phyloP scores from a whole-genome alignment of 2,329 filamentous ascomycete species.

The Penicillium crustosum region DNA sequence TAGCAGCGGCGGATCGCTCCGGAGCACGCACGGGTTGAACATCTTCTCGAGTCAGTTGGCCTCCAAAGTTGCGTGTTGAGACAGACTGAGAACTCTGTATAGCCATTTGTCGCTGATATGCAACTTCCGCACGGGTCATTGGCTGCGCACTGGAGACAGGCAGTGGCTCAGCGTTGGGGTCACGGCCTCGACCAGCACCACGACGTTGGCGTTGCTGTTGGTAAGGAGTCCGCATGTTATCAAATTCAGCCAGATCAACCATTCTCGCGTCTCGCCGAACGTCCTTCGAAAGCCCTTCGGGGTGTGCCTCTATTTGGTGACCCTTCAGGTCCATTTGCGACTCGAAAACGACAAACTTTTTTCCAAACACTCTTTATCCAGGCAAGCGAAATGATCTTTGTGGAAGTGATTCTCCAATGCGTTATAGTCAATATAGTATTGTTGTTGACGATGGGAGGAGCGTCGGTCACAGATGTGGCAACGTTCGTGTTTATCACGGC shows the following conservation, averaged over 20 bases:
- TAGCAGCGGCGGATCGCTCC: conserved; percentile 32
- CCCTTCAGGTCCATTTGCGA: conserved; percentile 93
- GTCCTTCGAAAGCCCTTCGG: conserved; percentile 76
- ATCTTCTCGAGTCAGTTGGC: conserved; percentile 66
- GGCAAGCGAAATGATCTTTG: conserved; percentile 81
- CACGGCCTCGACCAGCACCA: conserved; percentile 68
- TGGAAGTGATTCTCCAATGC: conserved; percentile 83
- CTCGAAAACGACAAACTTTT: conserved; percentile 96
- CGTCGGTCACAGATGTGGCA: conserved; percentile 89
- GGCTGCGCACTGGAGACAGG: conserved; percentile 76
- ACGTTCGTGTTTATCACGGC: conserved; percentile 87
- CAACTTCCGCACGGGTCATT: conserved; percentile 79
- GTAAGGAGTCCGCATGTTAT: conserved; percentile 74
- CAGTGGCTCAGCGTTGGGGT: conserved; percentile 80
- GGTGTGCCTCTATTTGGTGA: conserved; percentile 83
- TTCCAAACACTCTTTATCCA: conserved; percentile 83
- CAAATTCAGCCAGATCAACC: conserved; percentile 85
- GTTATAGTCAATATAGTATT: conserved; percentile 90
- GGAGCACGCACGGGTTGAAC: conserved; percentile 50
- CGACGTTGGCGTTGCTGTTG: conserved; percentile 60
- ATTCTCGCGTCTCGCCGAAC: conserved; percentile 76
- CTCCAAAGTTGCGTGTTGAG: conserved; percentile 78
- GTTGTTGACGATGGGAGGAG: conserved; percentile 64
- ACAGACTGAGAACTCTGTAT: conserved; percentile 85
- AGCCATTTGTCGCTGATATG: conserved; percentile 87